Evolutionary conservation across 192 early-diverging fungal species (phyloP).

Genomic region (Thamnidium elegans): DNA sequence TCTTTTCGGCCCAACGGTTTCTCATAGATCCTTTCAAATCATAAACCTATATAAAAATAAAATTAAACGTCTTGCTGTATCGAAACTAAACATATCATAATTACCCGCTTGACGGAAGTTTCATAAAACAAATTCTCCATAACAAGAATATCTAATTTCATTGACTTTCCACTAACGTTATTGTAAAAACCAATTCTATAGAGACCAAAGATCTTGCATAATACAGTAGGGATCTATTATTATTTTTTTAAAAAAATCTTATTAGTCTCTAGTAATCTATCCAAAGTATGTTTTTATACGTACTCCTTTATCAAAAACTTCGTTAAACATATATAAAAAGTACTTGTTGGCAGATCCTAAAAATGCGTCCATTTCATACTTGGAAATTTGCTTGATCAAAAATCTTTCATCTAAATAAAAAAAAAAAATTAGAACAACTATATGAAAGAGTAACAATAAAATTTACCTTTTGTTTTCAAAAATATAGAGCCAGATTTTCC

Average conservation of each 20-base stretch:
- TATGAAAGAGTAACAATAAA: not conserved
- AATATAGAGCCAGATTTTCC: conserved; percentile 93
- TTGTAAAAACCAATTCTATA: conserved; percentile 88
- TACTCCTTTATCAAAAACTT: conserved; percentile 71
- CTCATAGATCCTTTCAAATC: conserved; percentile 95
- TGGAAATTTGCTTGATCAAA: conserved; percentile 86
- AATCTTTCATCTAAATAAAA: conserved; percentile 76
- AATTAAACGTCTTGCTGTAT: not conserved
- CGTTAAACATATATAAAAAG: conserved; percentile 81
- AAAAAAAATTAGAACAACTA: not conserved
- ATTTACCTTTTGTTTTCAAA: conserved; percentile 72
- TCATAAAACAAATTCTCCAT: conserved; percentile 97
- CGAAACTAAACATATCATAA: not conserved
- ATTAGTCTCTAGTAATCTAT: too few species aligned
- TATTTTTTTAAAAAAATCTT: too few species aligned
- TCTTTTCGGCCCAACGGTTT: conserved; percentile 89
- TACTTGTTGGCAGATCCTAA: conserved; percentile 86
- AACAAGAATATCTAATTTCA: conserved; percentile 87
- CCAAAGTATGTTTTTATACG: not conserved
- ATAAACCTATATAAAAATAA: conserved; percentile 56
- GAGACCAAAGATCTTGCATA: conserved; percentile 90
- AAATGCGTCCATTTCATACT: conserved; percentile 84
- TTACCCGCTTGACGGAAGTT: conserved; percentile 64
- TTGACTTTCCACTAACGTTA: conserved; percentile 66
- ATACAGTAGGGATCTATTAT: conserved; percentile 76